phyloP scores from a whole-genome alignment of 2,329 filamentous ascomycete species.

The Neofusicoccum kwambonambiense region DNA sequence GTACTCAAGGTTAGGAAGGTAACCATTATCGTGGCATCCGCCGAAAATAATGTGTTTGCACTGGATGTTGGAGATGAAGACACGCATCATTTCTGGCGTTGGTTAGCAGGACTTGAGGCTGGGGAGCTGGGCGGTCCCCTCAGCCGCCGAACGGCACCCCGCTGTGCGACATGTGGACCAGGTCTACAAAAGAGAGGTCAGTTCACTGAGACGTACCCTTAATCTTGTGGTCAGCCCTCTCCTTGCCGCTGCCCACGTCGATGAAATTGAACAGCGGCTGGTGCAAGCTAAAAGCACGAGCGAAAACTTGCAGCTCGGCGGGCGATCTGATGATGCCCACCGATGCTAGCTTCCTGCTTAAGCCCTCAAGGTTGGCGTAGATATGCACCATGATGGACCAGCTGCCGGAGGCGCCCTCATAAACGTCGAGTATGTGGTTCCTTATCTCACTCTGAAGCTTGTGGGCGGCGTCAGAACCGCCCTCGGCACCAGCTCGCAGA shows the following conservation, averaged over 20 bases:
- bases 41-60: slow-evolving; percentile 50
- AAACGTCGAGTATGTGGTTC: slow-evolving; percentile 41
- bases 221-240: slow-evolving; percentile 49
- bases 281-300: slow-evolving; percentile 44
- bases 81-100: slow-evolving; percentile 43
- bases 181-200: not conserved
- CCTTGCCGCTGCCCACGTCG: slow-evolving; percentile 48
- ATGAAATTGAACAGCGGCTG: slow-evolving; percentile 49
- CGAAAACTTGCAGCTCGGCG: slow-evolving; percentile 43
- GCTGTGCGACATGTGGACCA: not conserved
- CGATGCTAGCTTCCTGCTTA: slow-evolving; percentile 42
- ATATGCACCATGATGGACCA: slow-evolving; percentile 49
- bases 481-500: slow-evolving; percentile 41
- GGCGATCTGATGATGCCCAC: slow-evolving; percentile 41
- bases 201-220: slow-evolving; percentile 31
- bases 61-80: slow-evolving; percentile 46
- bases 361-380: slow-evolving; percentile 48
- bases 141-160: not conserved
- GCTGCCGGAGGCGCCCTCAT: slow-evolving; percentile 38
- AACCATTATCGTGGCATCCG: slow-evolving; percentile 49
- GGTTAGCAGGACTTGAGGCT: not conserved
- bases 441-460: slow-evolving; percentile 42
- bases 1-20: slow-evolving; percentile 43
- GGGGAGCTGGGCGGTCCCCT: not conserved
- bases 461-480: slow-evolving; percentile 48